Evolutionary conservation across 163 green algal genomes (phyloP), one percentile per base, ranked within the genome.

Genomic region (Trebouxia gelatinosa): DNA sequence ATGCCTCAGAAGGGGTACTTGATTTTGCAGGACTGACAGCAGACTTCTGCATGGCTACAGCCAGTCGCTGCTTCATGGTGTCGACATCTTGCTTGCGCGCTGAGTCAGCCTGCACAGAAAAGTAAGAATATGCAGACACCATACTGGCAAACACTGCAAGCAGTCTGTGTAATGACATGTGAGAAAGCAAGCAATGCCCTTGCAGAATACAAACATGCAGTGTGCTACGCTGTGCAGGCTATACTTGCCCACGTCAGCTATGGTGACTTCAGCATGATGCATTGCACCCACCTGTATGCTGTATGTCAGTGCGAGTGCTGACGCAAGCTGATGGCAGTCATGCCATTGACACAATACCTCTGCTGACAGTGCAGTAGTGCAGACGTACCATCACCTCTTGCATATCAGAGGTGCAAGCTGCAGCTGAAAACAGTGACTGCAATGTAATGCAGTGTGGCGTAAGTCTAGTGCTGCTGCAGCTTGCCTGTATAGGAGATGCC

Each of bases 1-100:
- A 72, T 31, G 35, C 21, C 21, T 72, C 35, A 50, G 17, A 50
- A 1, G 23, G 64, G 35, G 50, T 72, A 6, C 23, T 19, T 26
- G 64, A 72, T 23, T 72, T 37, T 34, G 21, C 38, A 17, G 57
- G 57, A 28, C 35, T 50, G 7, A 21, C 74, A 28, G 43, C 28
- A 28, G 59, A 54, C 38, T 31, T 35, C 59, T 75, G 75, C 39
- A 80, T 59, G 64, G 75, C 75, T 37, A 54, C 65, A n/a, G 67
- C 67, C 5, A 80, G 75, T 5, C 75, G 58, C 39, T 48, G 75
- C 39, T 68, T 51, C 38, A 74, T 61, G 11, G 38, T 34, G 31
- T 40, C 61, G 39, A 74, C 16, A 21, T 80, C 75, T 28, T 48
- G 31, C 23, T 29, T 38, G 6, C 35, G 54, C 74, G 35, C 26